Evolutionary conservation across 345 rosid species (phyloP).

Genomic region (Euphorbia pulcherrima): DNA sequence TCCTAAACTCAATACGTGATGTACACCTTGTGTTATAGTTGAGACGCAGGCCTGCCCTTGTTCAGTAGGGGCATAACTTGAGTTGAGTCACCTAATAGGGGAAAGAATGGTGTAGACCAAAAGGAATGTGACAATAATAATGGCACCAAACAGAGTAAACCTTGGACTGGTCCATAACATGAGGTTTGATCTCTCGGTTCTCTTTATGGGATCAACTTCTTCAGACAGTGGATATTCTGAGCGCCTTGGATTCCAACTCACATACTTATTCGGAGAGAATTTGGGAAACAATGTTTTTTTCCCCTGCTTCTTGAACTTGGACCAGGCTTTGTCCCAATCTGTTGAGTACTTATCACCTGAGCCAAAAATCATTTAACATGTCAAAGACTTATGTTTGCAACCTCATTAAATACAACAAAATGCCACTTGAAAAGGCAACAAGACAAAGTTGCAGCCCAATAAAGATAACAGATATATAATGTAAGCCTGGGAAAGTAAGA

Average conservation of each 20-base stretch:
- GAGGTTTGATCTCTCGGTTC: slow-evolving; percentile 81
- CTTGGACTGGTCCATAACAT: slow-evolving; percentile 76
- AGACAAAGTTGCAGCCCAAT: no score
- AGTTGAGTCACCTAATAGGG: slow-evolving; percentile 52
- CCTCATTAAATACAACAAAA: not conserved
- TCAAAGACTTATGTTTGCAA: not conserved
- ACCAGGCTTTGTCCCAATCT: slow-evolving; percentile 96
- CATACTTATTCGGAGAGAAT: slow-evolving; percentile 74
- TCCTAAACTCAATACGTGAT: not conserved
- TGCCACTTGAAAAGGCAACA: no score
- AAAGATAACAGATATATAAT: not conserved
- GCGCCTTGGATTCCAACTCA: slow-evolving; percentile 79
- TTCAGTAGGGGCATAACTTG: not conserved
- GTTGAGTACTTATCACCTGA: slow-evolving; percentile 67
- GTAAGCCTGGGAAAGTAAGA: not conserved
- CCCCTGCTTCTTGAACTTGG: slow-evolving; percentile 72
- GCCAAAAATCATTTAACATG: not conserved
- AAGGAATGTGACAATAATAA: slow-evolving; percentile 61
- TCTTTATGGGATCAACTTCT: slow-evolving; percentile 90
- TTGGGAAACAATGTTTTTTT: slow-evolving; percentile 59
- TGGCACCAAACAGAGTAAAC: slow-evolving; percentile 69
- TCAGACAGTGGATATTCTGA: slow-evolving; percentile 81
- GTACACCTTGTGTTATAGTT: not conserved
- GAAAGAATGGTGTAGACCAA: slow-evolving; percentile 77
- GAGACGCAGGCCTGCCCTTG: not conserved